A percentile compares a stretch with the other conserved stretches of the same genome.
Evolutionary conservation across 78 protist species (phyloP).

Genomic region (Polysphondylium violaceum): DNA sequence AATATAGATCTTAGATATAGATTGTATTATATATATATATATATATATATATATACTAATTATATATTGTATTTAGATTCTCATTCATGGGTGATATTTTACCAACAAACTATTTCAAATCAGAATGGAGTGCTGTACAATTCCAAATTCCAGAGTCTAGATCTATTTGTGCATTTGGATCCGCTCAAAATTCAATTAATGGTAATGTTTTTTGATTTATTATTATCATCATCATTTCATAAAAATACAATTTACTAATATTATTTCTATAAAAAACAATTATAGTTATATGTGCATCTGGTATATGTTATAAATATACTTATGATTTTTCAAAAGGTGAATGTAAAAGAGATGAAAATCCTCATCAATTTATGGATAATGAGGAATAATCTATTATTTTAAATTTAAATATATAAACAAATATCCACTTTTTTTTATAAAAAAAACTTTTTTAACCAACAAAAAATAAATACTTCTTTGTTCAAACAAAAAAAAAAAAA

Average conservation of each 20-base stretch:
- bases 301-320: constrained; percentile 79
- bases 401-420: too few relatives aligned
- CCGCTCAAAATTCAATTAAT: constrained; percentile 83
- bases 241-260: too few relatives aligned
- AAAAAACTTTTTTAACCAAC: too few relatives aligned
- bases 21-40: not conserved
- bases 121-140: constrained; percentile 97
- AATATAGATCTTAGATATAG: not conserved
- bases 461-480: too few relatives aligned
- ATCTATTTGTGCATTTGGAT: constrained; percentile 92
- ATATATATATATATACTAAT: not conserved
- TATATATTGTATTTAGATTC: constrained; percentile 13
- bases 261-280: too few relatives aligned
- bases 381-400: too few relatives aligned
- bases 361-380: constrained; percentile 65
- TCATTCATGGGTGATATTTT: constrained; percentile 88
- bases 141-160: constrained; percentile 90
- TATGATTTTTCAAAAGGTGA: constrained; percentile 80
- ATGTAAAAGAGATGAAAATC: constrained; percentile 78
- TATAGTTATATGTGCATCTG: constrained; percentile 79
- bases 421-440: too few relatives aligned
- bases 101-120: constrained; percentile 92
- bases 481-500: too few relatives aligned
- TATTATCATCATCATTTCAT: not conserved
- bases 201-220: constrained; percentile 39